phyloP scores from a whole-genome alignment of 2,329 filamentous ascomycete genomes.

The Alternaria sp. region DNA sequence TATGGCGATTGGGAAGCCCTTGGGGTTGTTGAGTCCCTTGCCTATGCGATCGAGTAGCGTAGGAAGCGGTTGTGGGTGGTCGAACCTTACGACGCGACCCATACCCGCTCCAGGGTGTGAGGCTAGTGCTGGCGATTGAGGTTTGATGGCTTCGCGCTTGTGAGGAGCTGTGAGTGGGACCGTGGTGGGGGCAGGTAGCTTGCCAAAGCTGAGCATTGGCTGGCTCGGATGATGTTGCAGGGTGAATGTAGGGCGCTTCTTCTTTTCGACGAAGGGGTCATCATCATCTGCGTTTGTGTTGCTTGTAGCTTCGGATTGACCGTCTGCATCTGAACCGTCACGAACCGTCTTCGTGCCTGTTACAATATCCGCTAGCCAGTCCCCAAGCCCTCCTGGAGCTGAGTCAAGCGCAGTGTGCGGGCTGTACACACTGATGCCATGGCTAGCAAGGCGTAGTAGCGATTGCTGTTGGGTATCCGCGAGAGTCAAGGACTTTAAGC shows the following conservation, averaged over 20 bases:
- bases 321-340: constrained; percentile 7
- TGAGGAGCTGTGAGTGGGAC: constrained; percentile 49
- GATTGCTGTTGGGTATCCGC: constrained; percentile 86
- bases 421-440: constrained; percentile 93
- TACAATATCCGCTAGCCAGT: constrained; percentile 92
- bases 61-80: constrained; percentile 60
- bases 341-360: constrained; percentile 60
- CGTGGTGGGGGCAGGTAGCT: constrained; percentile 18
- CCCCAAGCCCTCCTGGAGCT: constrained; percentile 82
- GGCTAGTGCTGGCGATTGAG: constrained; percentile 52
- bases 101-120: constrained; percentile 63
- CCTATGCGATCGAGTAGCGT: constrained; percentile 69
- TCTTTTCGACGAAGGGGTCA: constrained; percentile 48
- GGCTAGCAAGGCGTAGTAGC: constrained; percentile 80
- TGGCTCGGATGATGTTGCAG: constrained; percentile 61
- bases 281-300: constrained; percentile 30
- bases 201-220: constrained; percentile 47
- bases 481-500: constrained; percentile 86
- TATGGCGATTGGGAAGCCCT: constrained; percentile 69
- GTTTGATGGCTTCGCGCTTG: constrained; percentile 62
- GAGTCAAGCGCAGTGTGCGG: constrained; percentile 96
- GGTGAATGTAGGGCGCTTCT: constrained; percentile 53
- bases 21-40: constrained; percentile 70
- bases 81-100: constrained; percentile 67
- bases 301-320: constrained; percentile 15